Conservation (phyloP, 139 green algal genomes). For the Coelastrella sp. region DNA sequence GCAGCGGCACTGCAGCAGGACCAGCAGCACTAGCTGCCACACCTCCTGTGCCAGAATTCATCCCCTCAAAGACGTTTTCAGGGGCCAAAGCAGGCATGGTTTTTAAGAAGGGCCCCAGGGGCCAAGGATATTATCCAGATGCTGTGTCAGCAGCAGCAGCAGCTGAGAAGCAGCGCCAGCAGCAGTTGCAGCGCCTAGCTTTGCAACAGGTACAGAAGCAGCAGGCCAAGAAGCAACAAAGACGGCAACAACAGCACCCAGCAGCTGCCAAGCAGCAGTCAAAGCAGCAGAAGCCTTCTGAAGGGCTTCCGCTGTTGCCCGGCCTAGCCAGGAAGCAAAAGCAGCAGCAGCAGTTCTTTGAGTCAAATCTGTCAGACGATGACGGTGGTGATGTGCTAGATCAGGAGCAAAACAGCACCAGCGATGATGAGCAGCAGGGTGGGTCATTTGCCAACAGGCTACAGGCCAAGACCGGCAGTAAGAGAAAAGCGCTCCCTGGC, state of each 20-base stretch:
- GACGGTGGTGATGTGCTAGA: background rate
- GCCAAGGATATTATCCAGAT: slow-evolving; percentile 70
- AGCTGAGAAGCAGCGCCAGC: background rate
- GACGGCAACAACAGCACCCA: background rate
- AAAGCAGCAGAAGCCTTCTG: background rate
- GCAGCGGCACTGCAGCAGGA: background rate
- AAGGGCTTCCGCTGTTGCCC: slow-evolving; percentile 16
- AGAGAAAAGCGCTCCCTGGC: slow-evolving; percentile 70
- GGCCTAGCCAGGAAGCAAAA: slow-evolving; percentile 27
- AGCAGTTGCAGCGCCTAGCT: background rate
- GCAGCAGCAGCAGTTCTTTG: background rate
- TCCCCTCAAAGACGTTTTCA: slow-evolving; percentile 46
- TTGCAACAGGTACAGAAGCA: slow-evolving; percentile 10
- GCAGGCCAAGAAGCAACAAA: slow-evolving; percentile 33
- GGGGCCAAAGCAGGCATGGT: slow-evolving; percentile 52
- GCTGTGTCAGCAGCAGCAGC: background rate
- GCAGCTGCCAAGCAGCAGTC: slow-evolving; percentile 22
- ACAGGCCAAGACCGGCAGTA: background rate
- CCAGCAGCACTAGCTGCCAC: slow-evolving; percentile 6
- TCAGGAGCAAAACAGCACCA: background rate
- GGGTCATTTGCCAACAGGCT: background rate
- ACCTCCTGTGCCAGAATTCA: slow-evolving; percentile 39
- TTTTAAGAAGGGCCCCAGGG: slow-evolving; percentile 60
- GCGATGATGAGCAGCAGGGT: background rate
- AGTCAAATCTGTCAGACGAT: background rate